Evolutionary conservation across 108 stramenopile species (phyloP), one percentile per base, ranked within the genome.

Genomic region (Cyclotella cryptica): DNA sequence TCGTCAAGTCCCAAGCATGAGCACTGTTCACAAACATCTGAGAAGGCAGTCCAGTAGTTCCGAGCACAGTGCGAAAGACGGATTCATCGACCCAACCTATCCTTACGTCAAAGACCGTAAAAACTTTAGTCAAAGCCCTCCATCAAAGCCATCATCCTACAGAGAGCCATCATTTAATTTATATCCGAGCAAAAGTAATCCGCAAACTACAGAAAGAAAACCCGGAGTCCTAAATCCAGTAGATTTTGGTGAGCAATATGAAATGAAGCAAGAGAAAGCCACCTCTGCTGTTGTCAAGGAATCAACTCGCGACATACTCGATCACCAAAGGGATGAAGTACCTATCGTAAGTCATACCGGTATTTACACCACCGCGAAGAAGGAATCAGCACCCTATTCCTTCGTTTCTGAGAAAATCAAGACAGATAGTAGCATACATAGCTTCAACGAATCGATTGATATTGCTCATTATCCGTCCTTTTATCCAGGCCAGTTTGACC

Each of bases 11-110:
- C 43, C 22, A 66, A 45, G 21, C 6, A 66, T 26, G 10, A 27
- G 46, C 17, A 1, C 22, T 47, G 45, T 66, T 26, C 44, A 66
- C 39, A 45, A 66, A 47, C 22, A 47, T 7, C 6, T 17, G 1
- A 43, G 30, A 41, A 21, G 67, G 30, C 67, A 52, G 29, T 41
- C 21, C 7, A 66, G 45, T 45, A 2, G 24, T 24, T 45, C 15
- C 7, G 35, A 29, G 1, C 19, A 2, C 9, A 21, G 18, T 35
- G 10, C 28, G 17, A 1, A 35, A 51, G 49, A 39, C 10, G 28
- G 18, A 9, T 30, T 52, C 11, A 68, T 66, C 11, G 65, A 68
- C n/a, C 49, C 42, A 7, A 65, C 67, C 10, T 43, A 68, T 45
- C 18, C 4, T 52, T 3, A 53, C 30, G 30, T 13, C 8, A 52